A percentile compares a stretch with the other conserved stretches of the same genome.
Conservation (phyloP, 495 filamentous ascomycete genomes). For the Penicillium chermesinum region DNA sequence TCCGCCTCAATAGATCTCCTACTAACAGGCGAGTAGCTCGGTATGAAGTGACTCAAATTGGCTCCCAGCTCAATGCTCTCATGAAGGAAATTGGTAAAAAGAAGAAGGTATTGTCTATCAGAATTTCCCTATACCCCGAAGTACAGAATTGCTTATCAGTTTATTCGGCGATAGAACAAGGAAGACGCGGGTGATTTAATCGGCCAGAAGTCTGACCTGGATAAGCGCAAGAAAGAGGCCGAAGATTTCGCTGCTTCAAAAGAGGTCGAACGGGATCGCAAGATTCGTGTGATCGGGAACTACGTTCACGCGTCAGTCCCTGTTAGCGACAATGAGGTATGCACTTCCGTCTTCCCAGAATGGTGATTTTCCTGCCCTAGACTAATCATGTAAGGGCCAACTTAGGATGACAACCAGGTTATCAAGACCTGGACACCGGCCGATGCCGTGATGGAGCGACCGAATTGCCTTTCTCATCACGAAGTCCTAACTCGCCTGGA, state of each 20-base stretch:
- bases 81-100: slow-evolving; percentile 87
- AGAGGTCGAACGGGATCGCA: slow-evolving; percentile 63
- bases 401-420: slow-evolving; percentile 72
- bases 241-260: slow-evolving; percentile 70
- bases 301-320: slow-evolving; percentile 90
- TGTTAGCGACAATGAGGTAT: slow-evolving; percentile 79
- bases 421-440: slow-evolving; percentile 75
- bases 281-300: slow-evolving; percentile 84
- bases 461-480: slow-evolving; percentile 79
- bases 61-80: slow-evolving; percentile 75
- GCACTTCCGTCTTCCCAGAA: neutral
- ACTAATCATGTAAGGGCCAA: neutral
- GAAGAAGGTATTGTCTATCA: slow-evolving; percentile 65
- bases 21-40: slow-evolving; percentile 47
- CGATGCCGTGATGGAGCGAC: slow-evolving; percentile 62
- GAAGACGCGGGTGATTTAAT: slow-evolving; percentile 75
- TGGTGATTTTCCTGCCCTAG: neutral
- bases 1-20: neutral
- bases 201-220: slow-evolving; percentile 65
- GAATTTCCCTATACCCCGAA: neutral
- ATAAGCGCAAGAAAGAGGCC: slow-evolving; percentile 73
- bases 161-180: slow-evolving; percentile 55
- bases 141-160: slow-evolving; percentile 1
- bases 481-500: slow-evolving; percentile 84
- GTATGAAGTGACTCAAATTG: slow-evolving; percentile 75